These are phyloP conservation scores for Chlorella sp. DNA, from an alignment of 139 green algal species.

Conservation along the genomic window DNA sequence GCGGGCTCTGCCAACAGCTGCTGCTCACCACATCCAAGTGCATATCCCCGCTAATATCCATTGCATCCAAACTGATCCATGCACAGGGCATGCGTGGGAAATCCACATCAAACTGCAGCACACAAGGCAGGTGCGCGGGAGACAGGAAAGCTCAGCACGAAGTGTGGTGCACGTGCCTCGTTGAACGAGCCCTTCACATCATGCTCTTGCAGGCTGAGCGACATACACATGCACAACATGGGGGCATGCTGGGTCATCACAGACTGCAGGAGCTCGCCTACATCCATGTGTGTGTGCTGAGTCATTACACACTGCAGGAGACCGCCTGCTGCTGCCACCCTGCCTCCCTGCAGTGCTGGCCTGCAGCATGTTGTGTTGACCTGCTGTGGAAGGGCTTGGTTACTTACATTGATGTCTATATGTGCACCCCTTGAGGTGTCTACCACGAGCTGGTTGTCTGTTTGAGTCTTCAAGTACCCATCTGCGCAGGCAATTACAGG, in stretches of 20 bases:
- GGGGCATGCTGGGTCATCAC: background rate
- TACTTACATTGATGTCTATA: conserved; percentile 81
- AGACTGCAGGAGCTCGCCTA: background rate
- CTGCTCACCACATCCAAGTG: conserved; percentile 88
- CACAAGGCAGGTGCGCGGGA: too few species aligned
- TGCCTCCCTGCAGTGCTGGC: too few species aligned
- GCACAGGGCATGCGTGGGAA: conserved; percentile 85
- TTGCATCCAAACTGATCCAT: conserved; percentile 89
- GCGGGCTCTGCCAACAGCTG: too few species aligned
- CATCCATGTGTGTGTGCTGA: too few species aligned
- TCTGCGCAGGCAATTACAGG: too few species aligned
- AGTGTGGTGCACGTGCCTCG: too few species aligned
- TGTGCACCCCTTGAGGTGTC: conserved; percentile 81
- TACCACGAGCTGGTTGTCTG: conserved; percentile 76
- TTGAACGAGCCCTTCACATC: background rate
- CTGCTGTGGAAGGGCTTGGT: background rate
- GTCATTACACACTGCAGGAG: too few species aligned
- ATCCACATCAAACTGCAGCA: conserved; percentile 82
- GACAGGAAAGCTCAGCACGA: too few species aligned
- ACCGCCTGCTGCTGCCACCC: too few species aligned
- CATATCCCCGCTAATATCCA: conserved; percentile 93
- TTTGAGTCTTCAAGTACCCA: too few species aligned
- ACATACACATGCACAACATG: background rate
- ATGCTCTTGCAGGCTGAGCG: background rate
- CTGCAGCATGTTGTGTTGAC: background rate